phyloP scores from a whole-genome alignment of 352 stramenopile species.

The Globisporangium takayamanum region DNA sequence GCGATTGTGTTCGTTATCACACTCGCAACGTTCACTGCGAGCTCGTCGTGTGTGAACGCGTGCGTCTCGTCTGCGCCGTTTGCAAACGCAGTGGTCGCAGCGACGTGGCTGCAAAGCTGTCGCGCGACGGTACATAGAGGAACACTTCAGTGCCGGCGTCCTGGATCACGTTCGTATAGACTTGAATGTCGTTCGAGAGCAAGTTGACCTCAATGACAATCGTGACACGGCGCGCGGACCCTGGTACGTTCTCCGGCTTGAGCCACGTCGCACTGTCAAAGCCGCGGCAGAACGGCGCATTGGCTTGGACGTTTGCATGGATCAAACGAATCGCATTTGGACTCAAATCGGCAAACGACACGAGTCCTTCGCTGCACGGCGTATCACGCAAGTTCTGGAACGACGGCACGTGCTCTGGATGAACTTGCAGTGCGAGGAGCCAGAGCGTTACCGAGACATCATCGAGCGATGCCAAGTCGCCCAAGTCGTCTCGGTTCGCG shows the following conservation, averaged over 20 bases:
- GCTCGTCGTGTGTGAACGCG: not conserved
- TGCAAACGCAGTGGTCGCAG: slow-evolving; percentile 4
- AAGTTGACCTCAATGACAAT: not conserved
- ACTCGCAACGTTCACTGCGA: no score
- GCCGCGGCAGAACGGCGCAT: slow-evolving; percentile 28
- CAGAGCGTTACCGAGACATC: slow-evolving; percentile 56
- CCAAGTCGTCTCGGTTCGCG: no score
- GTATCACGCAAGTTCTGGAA: slow-evolving; percentile 39
- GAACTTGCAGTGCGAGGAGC: slow-evolving; percentile 43
- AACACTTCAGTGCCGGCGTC: not conserved
- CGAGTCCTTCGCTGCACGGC: slow-evolving; percentile 23
- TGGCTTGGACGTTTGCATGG: slow-evolving; percentile 28
- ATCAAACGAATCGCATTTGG: slow-evolving; percentile 34
- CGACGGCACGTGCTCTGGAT: slow-evolving; percentile 23
- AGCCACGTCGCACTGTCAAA: slow-evolving; percentile 37
- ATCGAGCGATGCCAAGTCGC: slow-evolving; percentile 37
- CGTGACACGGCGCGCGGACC: not conserved
- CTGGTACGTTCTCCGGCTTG: slow-evolving; percentile 5
- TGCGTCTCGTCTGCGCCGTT: not conserved
- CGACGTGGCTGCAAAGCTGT: not conserved
- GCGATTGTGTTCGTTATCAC: slow-evolving; percentile 5
- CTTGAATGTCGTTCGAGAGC: not conserved
- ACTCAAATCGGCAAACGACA: slow-evolving; percentile 46
- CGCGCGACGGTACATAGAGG: not conserved
- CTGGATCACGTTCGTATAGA: not conserved